Evolutionary conservation across 129 eudicot genomes (phyloP).

Genomic region (Artemisia argyi): DNA sequence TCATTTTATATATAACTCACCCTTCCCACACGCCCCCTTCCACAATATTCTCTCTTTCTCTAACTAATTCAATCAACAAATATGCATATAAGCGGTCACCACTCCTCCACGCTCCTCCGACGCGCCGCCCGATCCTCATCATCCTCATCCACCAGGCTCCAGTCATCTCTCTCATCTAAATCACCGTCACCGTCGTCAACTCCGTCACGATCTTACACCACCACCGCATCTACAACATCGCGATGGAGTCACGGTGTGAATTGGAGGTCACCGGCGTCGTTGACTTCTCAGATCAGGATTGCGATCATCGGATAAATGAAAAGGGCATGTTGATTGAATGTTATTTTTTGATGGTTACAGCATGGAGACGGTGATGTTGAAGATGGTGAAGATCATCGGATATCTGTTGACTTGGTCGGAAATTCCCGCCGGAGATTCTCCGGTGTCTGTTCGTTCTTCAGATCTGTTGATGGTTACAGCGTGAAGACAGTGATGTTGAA

Average conservation of each 20-base stretch:
- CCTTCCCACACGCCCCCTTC: too few relatives aligned
- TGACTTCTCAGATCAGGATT: conserved; percentile 38
- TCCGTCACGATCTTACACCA: conserved; percentile 28
- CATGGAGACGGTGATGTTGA: too few relatives aligned
- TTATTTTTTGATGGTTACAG: too few relatives aligned
- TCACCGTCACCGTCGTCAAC: conserved; percentile 5
- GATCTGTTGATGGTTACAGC: too few relatives aligned
- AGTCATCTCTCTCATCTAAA: conserved; percentile 31
- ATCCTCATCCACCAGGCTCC: conserved; percentile 17
- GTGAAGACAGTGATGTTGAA: too few relatives aligned
- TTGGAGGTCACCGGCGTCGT: conserved; percentile 36
- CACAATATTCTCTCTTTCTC: neutral
- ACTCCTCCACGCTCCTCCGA: conserved; percentile 33
- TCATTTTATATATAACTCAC: neutral
- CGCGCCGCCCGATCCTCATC: conserved; percentile 36
- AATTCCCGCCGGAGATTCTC: too few relatives aligned
- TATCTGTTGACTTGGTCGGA: too few relatives aligned
- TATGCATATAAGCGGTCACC: conserved; percentile 36
- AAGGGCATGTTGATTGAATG: too few relatives aligned
- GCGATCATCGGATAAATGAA: too few relatives aligned
- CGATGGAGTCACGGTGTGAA: conserved; percentile 39
- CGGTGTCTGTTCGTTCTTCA: too few relatives aligned
- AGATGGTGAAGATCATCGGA: too few relatives aligned
- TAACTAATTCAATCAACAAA: neutral
- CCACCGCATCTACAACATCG: conserved; percentile 25